These are phyloP conservation scores for Verticillium nubilum DNA, from an alignment of 2,329 filamentous ascomycete genomes.

Conservation along the genomic window DNA sequence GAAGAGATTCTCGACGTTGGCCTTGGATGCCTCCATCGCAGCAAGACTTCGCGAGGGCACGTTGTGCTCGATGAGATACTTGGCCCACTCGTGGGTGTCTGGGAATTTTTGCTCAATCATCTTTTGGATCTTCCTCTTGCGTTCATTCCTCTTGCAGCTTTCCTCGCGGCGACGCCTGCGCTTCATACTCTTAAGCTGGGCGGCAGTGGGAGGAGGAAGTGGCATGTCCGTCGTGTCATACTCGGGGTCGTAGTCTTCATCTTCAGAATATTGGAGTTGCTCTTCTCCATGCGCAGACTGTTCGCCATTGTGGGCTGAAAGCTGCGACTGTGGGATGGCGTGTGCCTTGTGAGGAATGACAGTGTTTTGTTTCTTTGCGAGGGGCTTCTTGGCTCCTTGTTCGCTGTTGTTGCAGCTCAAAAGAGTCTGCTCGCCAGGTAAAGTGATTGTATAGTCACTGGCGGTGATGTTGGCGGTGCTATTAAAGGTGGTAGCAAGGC, in stretches of 20 bases:
- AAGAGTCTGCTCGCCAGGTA: background rate
- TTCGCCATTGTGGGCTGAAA: background rate
- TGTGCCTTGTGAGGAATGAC: no score
- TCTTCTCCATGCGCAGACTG: background rate
- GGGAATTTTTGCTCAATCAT: background rate
- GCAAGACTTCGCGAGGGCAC: background rate
- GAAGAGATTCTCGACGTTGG: background rate
- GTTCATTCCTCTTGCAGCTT: background rate
- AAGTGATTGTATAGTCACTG: background rate
- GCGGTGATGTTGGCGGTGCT: no score
- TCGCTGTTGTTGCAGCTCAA: background rate
- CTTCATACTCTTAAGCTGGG: background rate
- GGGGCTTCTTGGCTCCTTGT: background rate
- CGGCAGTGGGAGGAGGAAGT: background rate
- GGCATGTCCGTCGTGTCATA: background rate
- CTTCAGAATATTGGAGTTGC: background rate
- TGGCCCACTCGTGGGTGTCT: background rate
- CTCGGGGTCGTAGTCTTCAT: background rate
- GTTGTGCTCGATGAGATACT: background rate
- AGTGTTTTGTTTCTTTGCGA: no score
- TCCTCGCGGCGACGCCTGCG: background rate
- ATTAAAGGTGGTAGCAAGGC: background rate
- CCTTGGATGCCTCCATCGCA: background rate
- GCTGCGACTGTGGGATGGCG: background rate
- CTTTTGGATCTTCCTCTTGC: background rate